Evolutionary conservation across 1,284 basidiomycete genomes (phyloP), one percentile per base, ranked within the genome.

Genomic region (Kwoniella shivajii): DNA sequence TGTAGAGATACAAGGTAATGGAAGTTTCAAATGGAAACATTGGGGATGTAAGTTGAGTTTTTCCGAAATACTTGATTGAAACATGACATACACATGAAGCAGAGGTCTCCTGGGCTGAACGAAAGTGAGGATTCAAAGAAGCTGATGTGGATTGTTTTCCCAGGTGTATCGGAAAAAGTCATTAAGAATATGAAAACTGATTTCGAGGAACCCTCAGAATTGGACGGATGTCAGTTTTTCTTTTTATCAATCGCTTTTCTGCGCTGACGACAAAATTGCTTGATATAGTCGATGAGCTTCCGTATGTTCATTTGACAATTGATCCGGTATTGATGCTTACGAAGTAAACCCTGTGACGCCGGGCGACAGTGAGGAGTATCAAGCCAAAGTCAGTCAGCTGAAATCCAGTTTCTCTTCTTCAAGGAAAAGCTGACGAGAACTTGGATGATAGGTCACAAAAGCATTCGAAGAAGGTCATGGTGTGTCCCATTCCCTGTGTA

Each of bases 1-100:
- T 53, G 85, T 91, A 52, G 89, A 92, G 61, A 81, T 92, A 68
- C 80, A 39, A 41, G 92, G 89, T 50, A 83, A 84, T 64, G 85
- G 85, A 1, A 82, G 74, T 58, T 89, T 88, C 89, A 74, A 76
- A 84, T 84, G 62, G 61, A 59, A 66, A 31, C 58, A 65, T 42
- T 70, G 60, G 65, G 65, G 63, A 56, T 76, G 74, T 76, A 48
- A 66, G 74, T 67, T 14, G 4, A 3, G 37, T 42, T 43, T 22
- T 45, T 14, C 43, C 30, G 16, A 45, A 6, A 18, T 33, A n/a
- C n/a, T n/a, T n/a, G n/a, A n/a, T n/a, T n/a, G n/a, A 26, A 11
- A n/a, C 4, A 39, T 4, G 4, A 4, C 11, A 22, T 39, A 4
- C 37, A 22, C 37, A 11, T 4, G 4, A 22, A 6, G 22, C 11